Evolutionary conservation across 495 filamentous ascomycete species (phyloP).

Genomic region (Annulohypoxylon moriforme): DNA sequence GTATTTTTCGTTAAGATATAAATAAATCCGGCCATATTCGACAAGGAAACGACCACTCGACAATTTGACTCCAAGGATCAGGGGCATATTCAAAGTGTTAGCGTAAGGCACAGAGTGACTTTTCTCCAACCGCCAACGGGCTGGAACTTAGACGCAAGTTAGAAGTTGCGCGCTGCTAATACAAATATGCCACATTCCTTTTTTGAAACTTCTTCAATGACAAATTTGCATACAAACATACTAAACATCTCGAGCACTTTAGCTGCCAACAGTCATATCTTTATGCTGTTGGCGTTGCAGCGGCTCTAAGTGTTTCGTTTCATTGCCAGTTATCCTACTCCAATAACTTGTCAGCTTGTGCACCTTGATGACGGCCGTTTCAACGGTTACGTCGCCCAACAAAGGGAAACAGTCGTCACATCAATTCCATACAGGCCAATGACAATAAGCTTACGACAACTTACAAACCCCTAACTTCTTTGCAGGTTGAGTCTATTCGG

Average conservation of each 20-base stretch:
- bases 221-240: background rate
- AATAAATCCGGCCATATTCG: background rate
- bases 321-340: background rate
- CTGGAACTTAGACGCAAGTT: too few relatives aligned
- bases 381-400: constrained; percentile 9
- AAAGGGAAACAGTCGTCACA: background rate
- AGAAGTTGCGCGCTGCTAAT: too few relatives aligned
- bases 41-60: background rate
- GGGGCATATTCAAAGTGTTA: too few relatives aligned
- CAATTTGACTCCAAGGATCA: background rate
- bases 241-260: background rate
- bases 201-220: too few relatives aligned
- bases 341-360: background rate
- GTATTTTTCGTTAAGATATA: background rate
- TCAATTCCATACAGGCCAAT: background rate
- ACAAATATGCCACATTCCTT: too few relatives aligned
- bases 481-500: background rate
- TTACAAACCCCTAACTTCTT: background rate
- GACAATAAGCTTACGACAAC: constrained; percentile 16
- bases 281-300: background rate
- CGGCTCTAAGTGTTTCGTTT: background rate
- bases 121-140: too few relatives aligned
- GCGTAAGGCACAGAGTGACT: too few relatives aligned
- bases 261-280: background rate
- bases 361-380: constrained; percentile 5